Evolutionary conservation across 306 rosid species (phyloP), one percentile per base, ranked within the genome.

Genomic region (Vicia sativa): DNA sequence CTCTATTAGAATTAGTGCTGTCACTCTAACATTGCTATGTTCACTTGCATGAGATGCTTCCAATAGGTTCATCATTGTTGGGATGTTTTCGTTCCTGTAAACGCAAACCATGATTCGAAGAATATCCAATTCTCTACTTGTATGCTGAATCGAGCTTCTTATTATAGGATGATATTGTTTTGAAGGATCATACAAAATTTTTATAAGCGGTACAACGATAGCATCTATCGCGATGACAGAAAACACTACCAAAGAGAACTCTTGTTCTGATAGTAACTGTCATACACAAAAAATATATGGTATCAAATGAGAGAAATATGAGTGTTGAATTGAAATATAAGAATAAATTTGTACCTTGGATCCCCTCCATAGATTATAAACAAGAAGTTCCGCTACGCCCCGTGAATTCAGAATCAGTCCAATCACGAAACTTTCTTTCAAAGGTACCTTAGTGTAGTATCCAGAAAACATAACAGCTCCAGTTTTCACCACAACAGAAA

Each of bases 321-420:
- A 31, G 37, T 34, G 58, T 19, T 19, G 13, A 52, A 52, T 21
- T 54, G 61, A 54, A 54, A 54, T 12, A 25, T 9, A 25, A 6
- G 0, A 12, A 26, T 12, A 6, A 19, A 19, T 12, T 35, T 35
- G 46, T 61, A 89, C 96, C 87, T 59, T 3, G 44, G 42, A 11
- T 37, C 52, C 65, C 74, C 38, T 72, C 89, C 86, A 83, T 1
- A 85, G 6, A 62, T 81, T 83, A 81, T 21, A 90, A 52, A 73
- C 2, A 10, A 34, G 45, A 64, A 90, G 78, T 68, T 90, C 95
- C 3, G 70, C 62, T 29, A 83, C 62, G 19, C 96, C 96, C 56
- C 74, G 85, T 11, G 87, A 81, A 60, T 90, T 90, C 48, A 90
- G 56, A 44, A 87, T 54, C 6, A 90, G 77, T 2, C 91, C 95